phyloP scores from a whole-genome alignment of 2,329 filamentous ascomycete genomes.

The Rhinocladiella similis region DNA sequence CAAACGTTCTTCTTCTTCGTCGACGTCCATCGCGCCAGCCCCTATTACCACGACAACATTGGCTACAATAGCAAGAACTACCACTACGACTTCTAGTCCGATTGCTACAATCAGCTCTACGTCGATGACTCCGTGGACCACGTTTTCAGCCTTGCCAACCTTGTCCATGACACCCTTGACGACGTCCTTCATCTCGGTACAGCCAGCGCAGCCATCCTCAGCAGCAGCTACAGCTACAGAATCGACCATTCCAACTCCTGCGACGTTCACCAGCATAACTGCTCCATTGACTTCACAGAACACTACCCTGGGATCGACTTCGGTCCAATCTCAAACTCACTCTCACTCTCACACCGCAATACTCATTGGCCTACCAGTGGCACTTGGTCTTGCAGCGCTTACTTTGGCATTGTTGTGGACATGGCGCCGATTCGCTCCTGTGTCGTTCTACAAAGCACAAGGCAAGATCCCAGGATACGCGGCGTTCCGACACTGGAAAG shows the following conservation, averaged over 20 bases:
- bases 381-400: not conserved
- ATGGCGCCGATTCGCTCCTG: conserved; percentile 11
- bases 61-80: too few species aligned
- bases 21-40: too few species aligned
- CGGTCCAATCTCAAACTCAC: not conserved
- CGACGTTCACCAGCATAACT: not conserved
- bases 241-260: not conserved
- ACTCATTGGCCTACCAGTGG: conserved; percentile 11
- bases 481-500: conserved; percentile 5
- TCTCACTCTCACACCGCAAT: not conserved
- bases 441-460: conserved; percentile 10
- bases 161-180: not conserved
- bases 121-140: not conserved
- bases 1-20: too few species aligned
- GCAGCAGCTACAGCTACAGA: too few species aligned
- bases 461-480: not conserved
- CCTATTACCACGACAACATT: too few species aligned
- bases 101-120: not conserved
- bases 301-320: not conserved
- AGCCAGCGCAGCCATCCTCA: too few species aligned
- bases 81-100: too few species aligned
- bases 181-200: too few species aligned
- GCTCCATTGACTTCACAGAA: not conserved
- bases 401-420: not conserved
- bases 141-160: not conserved